Evolutionary conservation across 495 filamentous ascomycete species (phyloP), one percentile per base, ranked within the genome.

Genomic region (Thermochaetoides thermophila): DNA sequence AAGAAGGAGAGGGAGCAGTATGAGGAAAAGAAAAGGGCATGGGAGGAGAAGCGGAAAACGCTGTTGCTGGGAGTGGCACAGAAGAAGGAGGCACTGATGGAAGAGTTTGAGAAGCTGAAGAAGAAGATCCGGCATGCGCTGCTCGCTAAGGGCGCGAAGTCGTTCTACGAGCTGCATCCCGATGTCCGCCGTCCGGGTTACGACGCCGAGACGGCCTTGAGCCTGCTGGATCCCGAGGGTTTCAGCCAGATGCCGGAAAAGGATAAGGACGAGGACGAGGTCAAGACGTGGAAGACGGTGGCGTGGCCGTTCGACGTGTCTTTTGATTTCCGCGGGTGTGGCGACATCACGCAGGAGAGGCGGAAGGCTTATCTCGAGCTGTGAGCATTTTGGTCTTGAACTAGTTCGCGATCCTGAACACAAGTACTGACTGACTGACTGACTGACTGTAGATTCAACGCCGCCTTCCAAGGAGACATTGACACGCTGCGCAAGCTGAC

Each of bases 401-500:
- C 8, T 7, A 5, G 9, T 19, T 17, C 21, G 24, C 14, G 3
- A 3, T 17, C 18, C 36, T 8, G 11, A 16, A 4, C 8, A 28
- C 14, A 7, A 8, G 34, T 36, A 14, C 49, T 74, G 61, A 39
- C 33, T 13, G n/a, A n/a, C n/a, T n/a, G n/a, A n/a, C n/a, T 15
- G 16, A 4, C 42, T n/a, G 29, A 7, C 5, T 29, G 4, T n/a
- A 64, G 61, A 9, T 82, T 80, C 35, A 68, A 83, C 46, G 78
- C 79, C 7, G 72, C 71, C 1, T 84, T 76, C 74, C 37, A 32
- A n/a, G 75, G 76, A 3, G 71, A 86, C 43, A 26, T 76, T 1
- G 57, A 65, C 0, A 73, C 56, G 3, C 64, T 77, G 49, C 71
- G 73, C 43, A 43, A 38, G 3, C 40, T 68, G 20, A 66, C 64